phyloP scores from a whole-genome alignment of 1,139 yeast species.

The Pichia sp. region DNA sequence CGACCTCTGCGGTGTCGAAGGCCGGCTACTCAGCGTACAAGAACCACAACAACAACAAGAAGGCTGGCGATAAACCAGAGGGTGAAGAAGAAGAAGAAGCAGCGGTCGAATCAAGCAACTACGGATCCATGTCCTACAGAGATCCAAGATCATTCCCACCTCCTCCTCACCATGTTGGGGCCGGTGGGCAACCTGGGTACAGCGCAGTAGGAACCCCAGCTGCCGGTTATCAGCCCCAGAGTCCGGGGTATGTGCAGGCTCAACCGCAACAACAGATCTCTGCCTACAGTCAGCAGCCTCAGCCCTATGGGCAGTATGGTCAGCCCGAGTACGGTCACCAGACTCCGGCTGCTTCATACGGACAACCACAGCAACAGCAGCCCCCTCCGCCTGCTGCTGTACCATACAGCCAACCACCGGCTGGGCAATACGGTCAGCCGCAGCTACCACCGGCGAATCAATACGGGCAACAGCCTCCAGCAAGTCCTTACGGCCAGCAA shows the following conservation, averaged over 20 bases:
- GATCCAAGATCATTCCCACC: constrained; percentile 36
- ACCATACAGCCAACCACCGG: constrained; percentile 6
- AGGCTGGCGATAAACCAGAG: constrained; percentile 23
- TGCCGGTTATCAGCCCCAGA: constrained; percentile 1
- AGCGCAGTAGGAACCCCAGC: neutral
- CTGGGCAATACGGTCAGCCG: constrained; percentile 4
- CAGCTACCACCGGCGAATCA: constrained; percentile 9
- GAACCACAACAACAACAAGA: constrained; percentile 31
- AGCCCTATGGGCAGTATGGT: neutral
- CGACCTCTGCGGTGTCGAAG: constrained; percentile 39
- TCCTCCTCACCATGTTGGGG: constrained; percentile 37
- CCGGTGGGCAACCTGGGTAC: constrained; percentile 4
- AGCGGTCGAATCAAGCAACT: constrained; percentile 16
- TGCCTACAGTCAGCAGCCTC: constrained; percentile 8
- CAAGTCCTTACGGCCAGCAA: constrained; percentile 7
- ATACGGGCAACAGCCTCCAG: constrained; percentile 1
- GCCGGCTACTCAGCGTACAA: constrained; percentile 51
- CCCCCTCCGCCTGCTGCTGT: constrained; percentile 13
- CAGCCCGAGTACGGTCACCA: neutral
- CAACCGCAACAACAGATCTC: neutral
- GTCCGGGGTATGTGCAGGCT: neutral
- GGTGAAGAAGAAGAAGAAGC: constrained; percentile 25
- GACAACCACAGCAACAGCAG: neutral
- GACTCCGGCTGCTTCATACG: neutral
- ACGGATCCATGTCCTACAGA: constrained; percentile 18